phyloP scores from a whole-genome alignment of 805 yeast genomes.

The Cyberlindnera lachancei region DNA sequence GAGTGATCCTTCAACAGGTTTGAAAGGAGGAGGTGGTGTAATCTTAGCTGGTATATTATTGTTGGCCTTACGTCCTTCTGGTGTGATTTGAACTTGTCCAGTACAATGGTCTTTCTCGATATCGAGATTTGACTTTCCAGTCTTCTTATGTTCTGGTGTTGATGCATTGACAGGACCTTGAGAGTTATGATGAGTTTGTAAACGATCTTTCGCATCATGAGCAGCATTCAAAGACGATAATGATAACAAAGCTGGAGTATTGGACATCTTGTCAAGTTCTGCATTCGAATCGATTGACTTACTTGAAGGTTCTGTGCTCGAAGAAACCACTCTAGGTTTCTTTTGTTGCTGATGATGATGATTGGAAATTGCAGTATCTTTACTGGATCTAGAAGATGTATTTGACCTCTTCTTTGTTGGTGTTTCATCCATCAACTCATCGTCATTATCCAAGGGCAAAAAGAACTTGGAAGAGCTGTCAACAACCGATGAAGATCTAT shows the following conservation, averaged over 20 bases:
- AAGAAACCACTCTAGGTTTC: conserved; percentile 1
- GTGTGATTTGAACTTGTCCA: too few species aligned
- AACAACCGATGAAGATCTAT: conserved; percentile 7
- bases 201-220: too few species aligned
- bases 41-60: too few species aligned
- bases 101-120: too few species aligned
- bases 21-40: conserved; percentile 11
- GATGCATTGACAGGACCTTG: background rate
- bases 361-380: too few species aligned
- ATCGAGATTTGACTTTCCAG: background rate
- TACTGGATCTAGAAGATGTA: too few species aligned
- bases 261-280: too few species aligned
- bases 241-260: too few species aligned
- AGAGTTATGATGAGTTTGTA: too few species aligned
- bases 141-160: background rate
- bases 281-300: background rate
- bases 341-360: too few species aligned
- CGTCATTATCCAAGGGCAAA: conserved; percentile 8
- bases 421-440: conserved; percentile 9
- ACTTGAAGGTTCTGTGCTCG: background rate
- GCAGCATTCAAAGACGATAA: too few species aligned
- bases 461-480: conserved; percentile 15
- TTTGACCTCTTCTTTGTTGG: conserved; percentile 13
- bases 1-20: conserved; percentile 4
- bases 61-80: too few species aligned